Evolutionary conservation across 2,329 filamentous ascomycete species (phyloP), one percentile per base, ranked within the genome.

Genomic region (Cytospora schulzeri): DNA sequence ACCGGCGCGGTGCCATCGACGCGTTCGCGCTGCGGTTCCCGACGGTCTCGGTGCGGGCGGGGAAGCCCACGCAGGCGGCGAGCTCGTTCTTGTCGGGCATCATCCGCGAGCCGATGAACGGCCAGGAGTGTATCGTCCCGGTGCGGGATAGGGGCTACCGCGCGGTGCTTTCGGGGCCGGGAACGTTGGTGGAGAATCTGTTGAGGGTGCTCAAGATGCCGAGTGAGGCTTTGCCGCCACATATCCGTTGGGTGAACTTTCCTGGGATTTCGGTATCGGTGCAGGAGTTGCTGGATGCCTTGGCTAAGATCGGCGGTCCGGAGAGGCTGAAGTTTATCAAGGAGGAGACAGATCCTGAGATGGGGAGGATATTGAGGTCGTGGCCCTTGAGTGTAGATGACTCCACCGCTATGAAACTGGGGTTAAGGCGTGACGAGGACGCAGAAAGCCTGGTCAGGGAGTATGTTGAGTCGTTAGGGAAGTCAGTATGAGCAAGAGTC

Each of bases 11-110:
- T 0, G 79, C 86, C 48, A 80, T 89, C 55, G 83, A 85, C 58
- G 86, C 84, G 0, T 79, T 85, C 19, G 64, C 65, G 62, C 48
- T 66, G 38, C 65, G 65, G 28, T 66, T 66, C 38, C 65, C 65
- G 0, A 88, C 86, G 0, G 81, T 89, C 19, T 84, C 84, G 0
- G 84, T 89, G 1, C 78, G 87, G 5, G 83, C 86, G 0, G 86
- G 87, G 2, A 80, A 79, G 33, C 86, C 87, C 0, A 86, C 86
- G 3, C 83, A 84, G 0, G 85, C 86, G 0, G 86, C 86, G 2
- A 85, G 81, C 4, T 85, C 82, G 0, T 89, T 88, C 69, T 79
- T 86, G 1, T 85, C 79, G 3, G 86, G 86, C 0, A 88, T 89
- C 69, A 84, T 89, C 52, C 78, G 86, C 3, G 86, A 89, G 72